A percentile compares a stretch with the other conserved stretches of the same genome.
phyloP scores from a whole-genome alignment of 2,329 filamentous ascomycete genomes.

The Aspergillus spinulosporus region DNA sequence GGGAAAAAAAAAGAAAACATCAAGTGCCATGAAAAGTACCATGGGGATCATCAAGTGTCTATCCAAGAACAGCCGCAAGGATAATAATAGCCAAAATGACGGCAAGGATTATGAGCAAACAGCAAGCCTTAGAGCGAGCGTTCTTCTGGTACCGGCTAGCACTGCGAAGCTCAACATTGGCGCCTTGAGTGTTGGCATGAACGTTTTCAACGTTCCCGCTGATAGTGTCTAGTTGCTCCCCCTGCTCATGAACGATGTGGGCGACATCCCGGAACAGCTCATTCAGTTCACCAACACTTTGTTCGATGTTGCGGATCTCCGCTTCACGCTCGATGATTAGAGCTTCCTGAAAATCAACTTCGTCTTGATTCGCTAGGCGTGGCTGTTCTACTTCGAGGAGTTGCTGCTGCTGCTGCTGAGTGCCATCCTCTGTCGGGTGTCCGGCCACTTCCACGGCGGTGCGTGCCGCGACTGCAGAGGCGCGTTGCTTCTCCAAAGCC shows the following conservation, averaged over 20 bases:
- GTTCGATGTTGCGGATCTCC: slow-evolving; percentile 96
- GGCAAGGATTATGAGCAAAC: slow-evolving; percentile 80
- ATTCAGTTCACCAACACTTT: slow-evolving; percentile 91
- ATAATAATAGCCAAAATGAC: slow-evolving; percentile 89
- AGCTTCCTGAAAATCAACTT: slow-evolving; percentile 96
- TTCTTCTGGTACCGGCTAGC: slow-evolving; percentile 94
- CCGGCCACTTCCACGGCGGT: slow-evolving; percentile 67
- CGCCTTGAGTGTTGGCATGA: slow-evolving; percentile 76
- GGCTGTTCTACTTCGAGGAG: slow-evolving; percentile 71
- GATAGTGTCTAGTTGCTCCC: slow-evolving; percentile 82
- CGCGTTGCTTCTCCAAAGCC: slow-evolving; percentile 89
- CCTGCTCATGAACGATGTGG: slow-evolving; percentile 93
- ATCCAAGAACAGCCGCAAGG: slow-evolving; percentile 79
- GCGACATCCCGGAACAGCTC: slow-evolving; percentile 98
- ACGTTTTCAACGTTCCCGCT: slow-evolving; percentile 84
- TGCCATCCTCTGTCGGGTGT: slow-evolving; percentile 32
- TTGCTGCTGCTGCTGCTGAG: slow-evolving; percentile 60
- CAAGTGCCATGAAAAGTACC: background rate
- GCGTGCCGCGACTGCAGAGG: slow-evolving; percentile 78
- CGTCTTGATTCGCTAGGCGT: slow-evolving; percentile 82
- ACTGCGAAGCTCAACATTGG: slow-evolving; percentile 79
- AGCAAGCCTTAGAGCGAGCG: slow-evolving; percentile 91
- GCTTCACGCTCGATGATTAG: slow-evolving; percentile 94
- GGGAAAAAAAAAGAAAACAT: slow-evolving; percentile 11
- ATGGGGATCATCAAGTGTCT: slow-evolving; percentile 10